These are phyloP conservation scores for Myriosclerotinia scirpicola DNA, from an alignment of 2,329 filamentous ascomycete genomes.

Conservation along the genomic window DNA sequence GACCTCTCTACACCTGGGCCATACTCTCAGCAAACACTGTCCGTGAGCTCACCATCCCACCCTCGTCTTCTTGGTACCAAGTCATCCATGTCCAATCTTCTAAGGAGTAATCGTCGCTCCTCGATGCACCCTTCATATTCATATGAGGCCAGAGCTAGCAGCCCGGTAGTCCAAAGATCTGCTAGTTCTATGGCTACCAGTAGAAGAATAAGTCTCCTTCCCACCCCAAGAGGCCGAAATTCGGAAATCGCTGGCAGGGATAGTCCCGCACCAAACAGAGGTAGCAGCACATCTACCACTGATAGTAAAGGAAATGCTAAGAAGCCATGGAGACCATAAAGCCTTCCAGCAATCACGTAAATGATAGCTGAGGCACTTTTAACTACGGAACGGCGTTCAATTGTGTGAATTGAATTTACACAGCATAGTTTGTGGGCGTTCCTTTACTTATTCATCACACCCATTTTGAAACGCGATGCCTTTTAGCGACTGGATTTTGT, in stretches of 20 bases:
- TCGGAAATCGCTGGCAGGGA: conserved; percentile 47
- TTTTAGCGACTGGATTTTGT: conserved; percentile 21
- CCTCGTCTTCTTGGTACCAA: conserved; percentile 40
- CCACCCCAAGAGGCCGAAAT: conserved; percentile 43
- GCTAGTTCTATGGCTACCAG: conserved; percentile 56
- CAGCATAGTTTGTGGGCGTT: conserved; percentile 14
- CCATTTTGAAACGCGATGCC: conserved; percentile 14
- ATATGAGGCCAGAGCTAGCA: conserved; percentile 39
- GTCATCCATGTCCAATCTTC: conserved; percentile 45
- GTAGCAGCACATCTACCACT: conserved; percentile 31
- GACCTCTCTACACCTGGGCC: conserved; percentile 56
- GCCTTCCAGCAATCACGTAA: neutral
- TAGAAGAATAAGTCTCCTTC: conserved; percentile 56
- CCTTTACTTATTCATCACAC: conserved; percentile 12
- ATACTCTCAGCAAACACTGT: conserved; percentile 48
- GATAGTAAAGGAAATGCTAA: conserved; percentile 35
- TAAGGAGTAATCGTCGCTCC: conserved; percentile 47
- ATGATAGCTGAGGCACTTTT: conserved; percentile 9
- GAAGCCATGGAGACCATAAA: conserved; percentile 33
- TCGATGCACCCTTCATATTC: conserved; percentile 52
- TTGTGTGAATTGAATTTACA: conserved; percentile 4
- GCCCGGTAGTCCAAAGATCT: conserved; percentile 45
- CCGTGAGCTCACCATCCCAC: conserved; percentile 45
- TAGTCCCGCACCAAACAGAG: conserved; percentile 48
- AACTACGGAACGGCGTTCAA: conserved; percentile 11